Evolutionary conservation across 768 basidiomycete species (phyloP), one percentile per base, ranked within the genome.

Genomic region (Termitomyces sp.): DNA sequence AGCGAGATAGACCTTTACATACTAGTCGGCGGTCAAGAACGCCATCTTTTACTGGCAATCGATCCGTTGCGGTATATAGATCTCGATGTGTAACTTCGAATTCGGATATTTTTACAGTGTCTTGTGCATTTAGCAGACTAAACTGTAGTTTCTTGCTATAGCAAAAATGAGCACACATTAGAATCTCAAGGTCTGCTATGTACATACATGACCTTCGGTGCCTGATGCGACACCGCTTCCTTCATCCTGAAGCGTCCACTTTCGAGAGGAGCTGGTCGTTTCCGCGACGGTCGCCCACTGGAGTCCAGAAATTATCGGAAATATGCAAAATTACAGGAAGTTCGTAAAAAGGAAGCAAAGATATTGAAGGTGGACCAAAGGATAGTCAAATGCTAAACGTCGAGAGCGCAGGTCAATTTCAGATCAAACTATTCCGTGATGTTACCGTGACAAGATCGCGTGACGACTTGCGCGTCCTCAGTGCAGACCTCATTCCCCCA

Each of bases 1-100:
- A 20, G 18, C 6, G 46, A 46, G 16, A 52, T 45, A 45, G 0
- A 20, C 5, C 22, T 54, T 18, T 0, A 75, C 87, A 52, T 61
- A 96, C 95, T 62, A 98, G 79, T 63, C 97, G 83, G 36, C 91
- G 80, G 72, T 99, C 97, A 18, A 99, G 79, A 0, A 98, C 93
- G 51, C 97, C 96, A 78, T 94, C 84, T 63, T 87, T 88, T 28
- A 93, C 92, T 0, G 95, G 96, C 2, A 87, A 75, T 59, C 94
- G 82, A 66, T 92, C 91, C 22, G 81, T 83, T 13, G 86, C 79
- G 11, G 90, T 91, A 72, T 99, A 98, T 38, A 98, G 76, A 70
- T 97, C 94, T 26, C 92, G 82, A 69, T 92, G 88, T 18, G 92
- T 94, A 63, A 97, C 90, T 73, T 99, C 93, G 65, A 96, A 97